Base-by-base conservation (phyloP, 2,329 filamentous ascomycete genomes). In the Verticillium nonalfalfae region DNA sequence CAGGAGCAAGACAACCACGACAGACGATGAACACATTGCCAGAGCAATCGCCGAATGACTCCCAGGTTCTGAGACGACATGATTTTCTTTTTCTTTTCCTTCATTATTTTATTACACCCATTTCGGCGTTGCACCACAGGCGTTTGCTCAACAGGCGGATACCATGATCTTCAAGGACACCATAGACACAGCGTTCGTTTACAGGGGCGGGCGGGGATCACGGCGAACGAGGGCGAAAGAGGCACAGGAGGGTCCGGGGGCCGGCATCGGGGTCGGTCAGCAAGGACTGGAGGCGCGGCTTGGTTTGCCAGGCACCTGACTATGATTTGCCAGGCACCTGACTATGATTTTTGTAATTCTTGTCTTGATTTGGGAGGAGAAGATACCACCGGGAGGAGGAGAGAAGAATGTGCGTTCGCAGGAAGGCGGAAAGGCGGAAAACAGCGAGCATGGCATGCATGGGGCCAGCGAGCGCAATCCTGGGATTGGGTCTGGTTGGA, bases 31-130 rank as follows among this genome's bases (percentile, higher is more conserved):
- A 7, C 18, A n/a, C 15, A 26, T 18, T 26, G 18, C 45, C 11
- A 21, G 4, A 26, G 18, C 7, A 21, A 52, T 11, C 5, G 61
- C 35, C 57, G 14, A 55, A 62, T 54, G 56, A 52, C 34, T 31
- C 26, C 5, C 26, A 31, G 26, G 61, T 45, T 58, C 33, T 62
- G 59, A 52, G 56, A 59, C 57, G 61, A 60, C 59, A 54, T 56
- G 26, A 45, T 39, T 40, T 55, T 56, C 60, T 39, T 26, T 61
- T 60, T 39, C 57, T 62, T 52, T 56, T 11, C 7, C 35, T 59
- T 38, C 45, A 35, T 59, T 63, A 61, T 55, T 50, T 57, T 34
- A 54, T 40, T 52, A 52, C 18, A 10, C 31, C 45, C 45, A 52
- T 21, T 52, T 52, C 5, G 45, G 45, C 45, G 45, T 52, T 52